phyloP scores from a whole-genome alignment of 169 alveolate genomes.

The Plasmodium coatneyi region DNA sequence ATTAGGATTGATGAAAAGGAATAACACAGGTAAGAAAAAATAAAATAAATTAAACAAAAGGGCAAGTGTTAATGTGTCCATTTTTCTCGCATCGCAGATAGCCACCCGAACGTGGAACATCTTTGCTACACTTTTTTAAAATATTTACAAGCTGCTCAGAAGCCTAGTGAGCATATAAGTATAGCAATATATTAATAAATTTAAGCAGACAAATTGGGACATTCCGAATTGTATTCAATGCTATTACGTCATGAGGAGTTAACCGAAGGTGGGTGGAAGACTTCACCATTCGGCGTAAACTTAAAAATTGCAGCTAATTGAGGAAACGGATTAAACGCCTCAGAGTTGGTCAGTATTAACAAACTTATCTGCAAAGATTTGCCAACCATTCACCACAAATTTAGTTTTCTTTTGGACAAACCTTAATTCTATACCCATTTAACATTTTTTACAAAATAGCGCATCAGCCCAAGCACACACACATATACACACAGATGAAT shows the following conservation, averaged over 20 bases:
- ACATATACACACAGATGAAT: neutral
- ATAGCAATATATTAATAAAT: neutral
- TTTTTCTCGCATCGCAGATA: neutral
- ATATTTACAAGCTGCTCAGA: neutral
- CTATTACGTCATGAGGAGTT: neutral
- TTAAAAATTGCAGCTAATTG: neutral
- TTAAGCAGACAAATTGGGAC: neutral
- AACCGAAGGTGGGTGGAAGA: neutral
- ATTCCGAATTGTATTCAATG: neutral
- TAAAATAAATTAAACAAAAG: neutral
- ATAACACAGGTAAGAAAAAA: neutral
- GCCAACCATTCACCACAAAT: neutral
- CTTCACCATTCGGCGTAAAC: neutral
- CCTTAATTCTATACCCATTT: neutral
- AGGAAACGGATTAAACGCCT: neutral
- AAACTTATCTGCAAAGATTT: neutral
- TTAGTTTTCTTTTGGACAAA: neutral
- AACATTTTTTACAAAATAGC: neutral
- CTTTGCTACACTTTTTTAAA: neutral
- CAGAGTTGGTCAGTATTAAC: neutral
- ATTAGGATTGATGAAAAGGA: constrained; percentile 60
- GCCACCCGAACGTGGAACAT: neutral
- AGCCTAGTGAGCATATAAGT: neutral
- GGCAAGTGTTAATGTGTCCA: neutral
- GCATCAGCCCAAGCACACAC: neutral